phyloP scores from a whole-genome alignment of 2,329 filamentous ascomycete species.

The Lachnellula subtilissima region DNA sequence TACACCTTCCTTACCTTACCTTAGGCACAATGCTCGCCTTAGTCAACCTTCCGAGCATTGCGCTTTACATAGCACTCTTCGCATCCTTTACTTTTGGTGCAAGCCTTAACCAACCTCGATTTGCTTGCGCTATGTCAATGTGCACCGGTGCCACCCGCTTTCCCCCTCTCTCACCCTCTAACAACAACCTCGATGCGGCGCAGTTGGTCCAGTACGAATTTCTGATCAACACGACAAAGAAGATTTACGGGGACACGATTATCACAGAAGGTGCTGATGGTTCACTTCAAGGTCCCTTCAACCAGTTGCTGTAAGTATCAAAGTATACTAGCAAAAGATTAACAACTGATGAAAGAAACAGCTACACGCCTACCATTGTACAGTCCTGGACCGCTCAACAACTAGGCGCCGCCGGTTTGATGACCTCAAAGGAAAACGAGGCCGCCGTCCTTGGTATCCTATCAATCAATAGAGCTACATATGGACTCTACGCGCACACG shows the following conservation, averaged over 20 bases:
- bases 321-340: neutral
- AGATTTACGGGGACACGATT: neutral
- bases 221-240: neutral
- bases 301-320: neutral
- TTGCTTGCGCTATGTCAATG: neutral
- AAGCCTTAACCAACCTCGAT: no score
- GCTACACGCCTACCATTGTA: neutral
- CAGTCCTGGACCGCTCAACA: neutral
- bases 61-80: neutral
- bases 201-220: neutral
- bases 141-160: neutral
- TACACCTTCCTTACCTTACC: neutral
- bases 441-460: conserved; percentile 1
- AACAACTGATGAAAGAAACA: neutral
- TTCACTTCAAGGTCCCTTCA: neutral
- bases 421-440: neutral
- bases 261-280: neutral
- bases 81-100: no score
- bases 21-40: neutral
- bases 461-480: neutral
- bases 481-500: neutral
- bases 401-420: neutral
- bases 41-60: neutral
- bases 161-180: neutral
- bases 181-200: neutral